Conservation (phyloP, 2,329 filamentous ascomycete genomes). For the Ambrosiella cleistominuta region DNA sequence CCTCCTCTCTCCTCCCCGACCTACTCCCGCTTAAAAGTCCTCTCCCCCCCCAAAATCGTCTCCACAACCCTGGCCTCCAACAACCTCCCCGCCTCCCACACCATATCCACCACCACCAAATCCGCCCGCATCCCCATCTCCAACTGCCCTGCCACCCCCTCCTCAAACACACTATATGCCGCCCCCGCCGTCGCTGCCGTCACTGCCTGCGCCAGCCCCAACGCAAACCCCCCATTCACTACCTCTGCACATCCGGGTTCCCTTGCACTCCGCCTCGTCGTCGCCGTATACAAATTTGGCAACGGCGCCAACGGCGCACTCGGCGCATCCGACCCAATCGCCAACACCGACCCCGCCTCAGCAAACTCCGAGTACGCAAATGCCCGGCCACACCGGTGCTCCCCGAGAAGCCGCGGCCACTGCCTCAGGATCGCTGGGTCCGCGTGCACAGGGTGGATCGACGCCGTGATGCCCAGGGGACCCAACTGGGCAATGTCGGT, state of each 20-base stretch:
- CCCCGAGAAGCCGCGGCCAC: slow-evolving; percentile 41
- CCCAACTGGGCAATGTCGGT: slow-evolving; percentile 40
- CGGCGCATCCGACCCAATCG: slow-evolving; percentile 41
- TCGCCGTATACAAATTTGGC: slow-evolving; percentile 40
- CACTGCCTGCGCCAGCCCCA: slow-evolving; percentile 36
- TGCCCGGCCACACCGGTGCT: slow-evolving; percentile 34
- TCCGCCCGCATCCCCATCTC: slow-evolving; percentile 37
- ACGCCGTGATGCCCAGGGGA: slow-evolving; percentile 40
- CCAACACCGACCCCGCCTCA: slow-evolving; percentile 34
- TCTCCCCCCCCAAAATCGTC: slow-evolving; percentile 35
- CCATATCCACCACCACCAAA: slow-evolving; percentile 31
- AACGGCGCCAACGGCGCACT: slow-evolving; percentile 39
- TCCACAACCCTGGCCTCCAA: slow-evolving; percentile 28
- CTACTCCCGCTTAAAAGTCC: slow-evolving; percentile 19
- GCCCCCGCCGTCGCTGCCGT: slow-evolving; percentile 36
- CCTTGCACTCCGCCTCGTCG: slow-evolving; percentile 36
- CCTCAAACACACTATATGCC: slow-evolving; percentile 41
- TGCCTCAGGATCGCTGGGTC: slow-evolving; percentile 44
- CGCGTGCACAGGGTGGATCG: slow-evolving; percentile 39
- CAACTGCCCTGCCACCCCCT: slow-evolving; percentile 34
- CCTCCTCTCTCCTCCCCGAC: background rate
- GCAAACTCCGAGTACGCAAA: slow-evolving; percentile 47
- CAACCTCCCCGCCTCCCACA: slow-evolving; percentile 29
- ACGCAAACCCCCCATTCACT: slow-evolving; percentile 35
- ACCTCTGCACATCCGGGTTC: slow-evolving; percentile 25